phyloP scores from a whole-genome alignment of 1,284 basidiomycete genomes.

The Trichosporon asahii region DNA sequence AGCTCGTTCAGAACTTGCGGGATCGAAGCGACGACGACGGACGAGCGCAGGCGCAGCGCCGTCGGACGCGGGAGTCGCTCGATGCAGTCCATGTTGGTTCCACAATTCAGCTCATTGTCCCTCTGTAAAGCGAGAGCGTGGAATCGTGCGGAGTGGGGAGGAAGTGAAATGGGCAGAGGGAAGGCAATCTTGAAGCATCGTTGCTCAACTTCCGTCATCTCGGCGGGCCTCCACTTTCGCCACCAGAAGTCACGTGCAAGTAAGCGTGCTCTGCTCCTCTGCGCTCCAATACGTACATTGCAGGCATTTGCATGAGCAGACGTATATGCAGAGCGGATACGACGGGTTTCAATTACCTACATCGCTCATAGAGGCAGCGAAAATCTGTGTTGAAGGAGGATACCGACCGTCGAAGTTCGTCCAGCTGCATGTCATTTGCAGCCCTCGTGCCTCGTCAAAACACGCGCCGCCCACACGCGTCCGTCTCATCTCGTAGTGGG shows the following conservation, averaged over 20 bases:
- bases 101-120: neutral
- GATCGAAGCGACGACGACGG: slow-evolving; percentile 75
- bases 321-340: too few relatives aligned
- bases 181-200: neutral
- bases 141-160: neutral
- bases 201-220: neutral
- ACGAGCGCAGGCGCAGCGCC: slow-evolving; percentile 60
- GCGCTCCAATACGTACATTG: too few relatives aligned
- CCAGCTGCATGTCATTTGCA: neutral
- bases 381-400: neutral
- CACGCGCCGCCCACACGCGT: slow-evolving; percentile 5
- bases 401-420: neutral
- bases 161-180: neutral
- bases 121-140: too few relatives aligned
- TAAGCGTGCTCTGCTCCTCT: too few relatives aligned
- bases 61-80: slow-evolving; percentile 15
- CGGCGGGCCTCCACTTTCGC: neutral
- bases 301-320: too few relatives aligned
- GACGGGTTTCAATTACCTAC: too few relatives aligned
- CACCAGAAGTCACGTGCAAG: neutral
- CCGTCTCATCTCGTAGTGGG: neutral
- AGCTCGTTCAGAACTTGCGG: slow-evolving; percentile 75
- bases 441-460: neutral
- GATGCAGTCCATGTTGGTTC: slow-evolving; percentile 11
- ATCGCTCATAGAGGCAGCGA: too few relatives aligned